Evolutionary conservation across 495 filamentous ascomycete genomes (phyloP).

Genomic region (Apodospora peruviana): DNA sequence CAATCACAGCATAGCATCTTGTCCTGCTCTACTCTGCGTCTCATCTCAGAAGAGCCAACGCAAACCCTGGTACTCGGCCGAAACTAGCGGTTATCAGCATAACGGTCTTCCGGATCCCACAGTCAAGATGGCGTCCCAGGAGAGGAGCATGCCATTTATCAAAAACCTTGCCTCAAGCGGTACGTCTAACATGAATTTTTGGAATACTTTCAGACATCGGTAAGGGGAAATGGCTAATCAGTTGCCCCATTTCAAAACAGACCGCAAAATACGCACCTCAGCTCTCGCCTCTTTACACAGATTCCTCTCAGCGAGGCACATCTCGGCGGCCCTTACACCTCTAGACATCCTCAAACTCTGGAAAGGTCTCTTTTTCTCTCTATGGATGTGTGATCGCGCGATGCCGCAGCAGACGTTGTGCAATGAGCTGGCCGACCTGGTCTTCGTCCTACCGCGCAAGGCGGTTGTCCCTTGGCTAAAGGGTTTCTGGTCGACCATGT

Average conservation of each 20-base stretch:
- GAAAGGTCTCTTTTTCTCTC: conserved; percentile 95
- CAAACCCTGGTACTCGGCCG: not conserved
- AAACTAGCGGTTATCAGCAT: no score
- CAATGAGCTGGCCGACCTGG: conserved; percentile 66
- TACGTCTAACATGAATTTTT: no score
- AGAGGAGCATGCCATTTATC: conserved; percentile 45
- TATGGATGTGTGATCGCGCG: conserved; percentile 92
- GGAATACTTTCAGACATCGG: no score
- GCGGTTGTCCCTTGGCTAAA: conserved; percentile 59
- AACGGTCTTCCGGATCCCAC: not conserved
- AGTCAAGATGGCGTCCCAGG: conserved; percentile 38
- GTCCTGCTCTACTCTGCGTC: no score
- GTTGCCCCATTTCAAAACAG: conserved; percentile 34
- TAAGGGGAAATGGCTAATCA: no score
- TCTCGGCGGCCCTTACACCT: conserved; percentile 48
- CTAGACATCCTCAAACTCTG: conserved; percentile 87
- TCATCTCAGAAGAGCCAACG: no score
- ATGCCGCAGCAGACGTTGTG: conserved; percentile 81
- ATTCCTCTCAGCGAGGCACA: conserved; percentile 64
- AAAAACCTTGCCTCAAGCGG: conserved; percentile 48
- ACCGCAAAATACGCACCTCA: conserved; percentile 74
- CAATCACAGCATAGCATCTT: not conserved
- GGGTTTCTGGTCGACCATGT: conserved; percentile 89
- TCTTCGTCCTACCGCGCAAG: conserved; percentile 56
- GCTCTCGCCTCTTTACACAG: conserved; percentile 73